Evolutionary conservation across 768 basidiomycete species (phyloP), one percentile per base, ranked within the genome.

Genomic region (Astraeus odoratus): DNA sequence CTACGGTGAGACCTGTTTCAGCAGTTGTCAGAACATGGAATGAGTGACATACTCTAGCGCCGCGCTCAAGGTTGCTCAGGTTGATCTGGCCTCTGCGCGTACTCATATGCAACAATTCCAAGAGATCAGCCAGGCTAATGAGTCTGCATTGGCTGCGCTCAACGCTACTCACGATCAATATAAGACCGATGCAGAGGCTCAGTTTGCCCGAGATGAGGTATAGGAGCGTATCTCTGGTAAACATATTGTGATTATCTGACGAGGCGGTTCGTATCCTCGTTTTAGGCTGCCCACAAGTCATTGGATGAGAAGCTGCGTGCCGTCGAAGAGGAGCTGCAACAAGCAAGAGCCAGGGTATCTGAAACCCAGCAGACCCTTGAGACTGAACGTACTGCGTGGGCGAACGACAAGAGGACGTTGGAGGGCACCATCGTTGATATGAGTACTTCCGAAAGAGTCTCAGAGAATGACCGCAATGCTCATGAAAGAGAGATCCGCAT

Each of bases 361-460:
- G 80, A 83, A 25, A 63, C 83, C 1, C 81, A 83, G 50, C 78
- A 75, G 43, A 71, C 74, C 5, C 71, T 88, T 39, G 88, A 91
- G 44, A 62, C 64, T 3, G 86, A 91, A 53, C 80, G 85, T 8
- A 61, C 68, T 26, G 76, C 79, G 12, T 92, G 87, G 82, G 62
- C 70, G 4, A 78, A 72, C 41, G 91, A 93, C 63, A 89, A 89
- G 74, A 86, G 78, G 70, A 77, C 72, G 1, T 72, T 93, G 29
- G 88, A 93, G 54, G 86, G 81, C 51, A 81, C 86, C 10, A 87
- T 94, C 46, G 78, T 84, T 23, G 86, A 88, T 48, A 74, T 93
- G 65, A 83, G 75, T 44, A 78, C 78, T 2, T 85, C 85, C 0
- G 89, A 88, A 57, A 80, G 76, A 58, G 68, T 71, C 51, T 77